Percentiles rank a stretch among this genome's conserved stretches.
These are phyloP conservation scores for Sugiyamaella valdiviana DNA, from an alignment of 805 yeast species.

Conservation along the genomic window DNA sequence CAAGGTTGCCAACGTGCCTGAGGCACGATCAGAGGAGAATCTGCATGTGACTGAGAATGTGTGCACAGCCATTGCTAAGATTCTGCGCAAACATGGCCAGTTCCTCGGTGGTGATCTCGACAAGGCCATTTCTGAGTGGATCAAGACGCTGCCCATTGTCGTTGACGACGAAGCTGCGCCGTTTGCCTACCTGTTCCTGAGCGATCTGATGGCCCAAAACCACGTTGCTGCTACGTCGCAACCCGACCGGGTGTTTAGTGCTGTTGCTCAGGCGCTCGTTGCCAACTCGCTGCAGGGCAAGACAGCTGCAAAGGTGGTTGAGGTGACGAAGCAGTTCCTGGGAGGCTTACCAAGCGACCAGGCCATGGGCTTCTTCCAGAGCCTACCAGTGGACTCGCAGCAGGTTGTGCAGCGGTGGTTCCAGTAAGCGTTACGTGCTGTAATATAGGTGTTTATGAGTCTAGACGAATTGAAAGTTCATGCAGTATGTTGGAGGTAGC, in stretches of 20 bases:
- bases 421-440: constrained; percentile 10
- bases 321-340: constrained; percentile 57
- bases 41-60: constrained; percentile 83
- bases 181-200: constrained; percentile 67
- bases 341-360: constrained; percentile 61
- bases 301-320: constrained; percentile 60
- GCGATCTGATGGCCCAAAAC: constrained; percentile 60
- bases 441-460: constrained; percentile 1
- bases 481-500: not conserved
- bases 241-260: constrained; percentile 56
- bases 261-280: constrained; percentile 68
- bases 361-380: constrained; percentile 57
- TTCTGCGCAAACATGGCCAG: constrained; percentile 57
- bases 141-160: constrained; percentile 70
- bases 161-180: constrained; percentile 88
- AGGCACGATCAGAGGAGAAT: constrained; percentile 80
- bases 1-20: constrained; percentile 67
- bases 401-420: constrained; percentile 58
- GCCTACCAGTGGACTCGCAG: constrained; percentile 56
- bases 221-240: constrained; percentile 54
- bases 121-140: constrained; percentile 66
- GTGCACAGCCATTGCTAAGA: constrained; percentile 74
- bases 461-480: not conserved
- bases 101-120: constrained; percentile 51
- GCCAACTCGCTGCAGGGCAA: constrained; percentile 62